These are phyloP conservation scores for Candida pseudofarinosa DNA, from an alignment of 805 yeast genomes.

Conservation along the genomic window DNA sequence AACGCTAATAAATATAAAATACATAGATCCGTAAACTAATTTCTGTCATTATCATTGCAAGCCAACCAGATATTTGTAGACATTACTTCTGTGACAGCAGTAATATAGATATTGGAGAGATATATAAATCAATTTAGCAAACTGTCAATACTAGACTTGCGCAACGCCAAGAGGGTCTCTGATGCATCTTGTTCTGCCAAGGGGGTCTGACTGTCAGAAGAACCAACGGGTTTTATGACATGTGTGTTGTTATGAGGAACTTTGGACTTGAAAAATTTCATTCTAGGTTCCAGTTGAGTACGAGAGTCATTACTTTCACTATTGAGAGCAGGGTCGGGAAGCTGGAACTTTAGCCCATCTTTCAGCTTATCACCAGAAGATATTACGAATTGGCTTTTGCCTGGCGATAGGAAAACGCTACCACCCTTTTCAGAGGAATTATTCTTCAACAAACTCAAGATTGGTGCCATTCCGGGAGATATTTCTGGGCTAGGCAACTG, in stretches of 20 bases:
- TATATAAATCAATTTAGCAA: constrained; percentile 32
- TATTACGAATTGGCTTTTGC: neutral
- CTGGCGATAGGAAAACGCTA: neutral
- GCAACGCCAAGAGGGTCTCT: constrained; percentile 33
- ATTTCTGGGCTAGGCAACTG: constrained; percentile 32
- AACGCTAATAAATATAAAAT: neutral
- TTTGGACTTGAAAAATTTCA: constrained; percentile 27
- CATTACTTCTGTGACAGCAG: no score
- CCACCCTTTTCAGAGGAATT: constrained; percentile 3
- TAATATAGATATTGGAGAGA: no score
- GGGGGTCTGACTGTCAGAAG: constrained; percentile 8
- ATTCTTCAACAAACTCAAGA: constrained; percentile 25
- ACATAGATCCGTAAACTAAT: neutral
- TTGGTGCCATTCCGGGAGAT: constrained; percentile 36
- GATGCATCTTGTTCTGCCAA: constrained; percentile 32
- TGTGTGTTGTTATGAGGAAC: constrained; percentile 22
- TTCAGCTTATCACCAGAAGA: neutral
- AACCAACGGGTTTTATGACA: constrained; percentile 4
- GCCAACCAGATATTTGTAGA: no score
- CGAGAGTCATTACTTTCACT: constrained; percentile 8
- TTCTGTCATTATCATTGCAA: neutral
- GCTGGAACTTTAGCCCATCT: constrained; percentile 16
- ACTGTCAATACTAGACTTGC: constrained; percentile 39
- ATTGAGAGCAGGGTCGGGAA: constrained; percentile 39
- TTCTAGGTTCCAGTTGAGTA: constrained; percentile 16